Evolutionary conservation across 306 rosid species (phyloP).

Genomic region (Dicorynia guianensis): DNA sequence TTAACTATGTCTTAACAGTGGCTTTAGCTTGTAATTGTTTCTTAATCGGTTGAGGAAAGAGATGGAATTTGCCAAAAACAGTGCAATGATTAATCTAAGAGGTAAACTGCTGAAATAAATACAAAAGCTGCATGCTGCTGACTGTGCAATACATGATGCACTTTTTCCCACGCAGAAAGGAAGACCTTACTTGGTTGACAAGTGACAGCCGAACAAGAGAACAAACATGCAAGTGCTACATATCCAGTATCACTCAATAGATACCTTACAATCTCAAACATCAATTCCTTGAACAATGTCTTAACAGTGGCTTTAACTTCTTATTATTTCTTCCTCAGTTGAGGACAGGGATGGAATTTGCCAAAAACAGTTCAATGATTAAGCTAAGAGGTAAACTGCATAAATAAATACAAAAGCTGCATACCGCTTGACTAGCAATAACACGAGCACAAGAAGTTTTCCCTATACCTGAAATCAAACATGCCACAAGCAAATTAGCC

Average conservation of each 20-base stretch:
- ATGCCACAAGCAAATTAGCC: slow-evolving; percentile 37
- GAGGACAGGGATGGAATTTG: slow-evolving; percentile 9
- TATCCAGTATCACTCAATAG: background rate
- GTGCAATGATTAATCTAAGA: slow-evolving; percentile 10
- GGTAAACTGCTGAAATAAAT: slow-evolving; percentile 23
- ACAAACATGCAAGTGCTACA: slow-evolving; percentile 23
- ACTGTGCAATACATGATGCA: no score
- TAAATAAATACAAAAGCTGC: slow-evolving; percentile 40
- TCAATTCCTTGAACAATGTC: background rate
- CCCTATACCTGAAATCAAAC: slow-evolving; percentile 81
- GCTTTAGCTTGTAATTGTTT: background rate
- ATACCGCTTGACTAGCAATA: slow-evolving; percentile 90
- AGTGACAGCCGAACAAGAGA: slow-evolving; percentile 10
- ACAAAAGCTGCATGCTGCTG: slow-evolving; percentile 63
- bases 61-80: slow-evolving; percentile 23
- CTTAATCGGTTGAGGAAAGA: background rate
- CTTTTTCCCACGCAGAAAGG: slow-evolving; percentile 9
- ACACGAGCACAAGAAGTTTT: slow-evolving; percentile 97
- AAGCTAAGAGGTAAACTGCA: slow-evolving; percentile 12
- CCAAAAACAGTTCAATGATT: slow-evolving; percentile 16
- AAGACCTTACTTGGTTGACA: slow-evolving; percentile 20
- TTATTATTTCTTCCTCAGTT: background rate
- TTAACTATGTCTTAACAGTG: background rate
- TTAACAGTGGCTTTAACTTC: background rate
- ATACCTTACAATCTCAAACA: slow-evolving; percentile 7